Conservation (phyloP, 352 stramenopile genomes). For the Phytopythium kandeliae region DNA sequence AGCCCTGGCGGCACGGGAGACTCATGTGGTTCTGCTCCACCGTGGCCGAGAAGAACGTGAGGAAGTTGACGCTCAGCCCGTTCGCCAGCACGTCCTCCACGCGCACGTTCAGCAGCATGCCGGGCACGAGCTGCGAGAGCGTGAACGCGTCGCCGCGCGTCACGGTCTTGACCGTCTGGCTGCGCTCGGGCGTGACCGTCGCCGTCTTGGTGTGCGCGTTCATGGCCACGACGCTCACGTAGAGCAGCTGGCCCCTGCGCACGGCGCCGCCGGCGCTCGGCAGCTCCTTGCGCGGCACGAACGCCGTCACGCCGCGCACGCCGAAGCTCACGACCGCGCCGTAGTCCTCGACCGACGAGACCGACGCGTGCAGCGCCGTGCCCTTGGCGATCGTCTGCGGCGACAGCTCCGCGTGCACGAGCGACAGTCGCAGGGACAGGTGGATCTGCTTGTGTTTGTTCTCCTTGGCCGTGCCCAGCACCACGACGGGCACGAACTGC, state of each 20-base stretch:
- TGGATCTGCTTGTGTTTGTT: conserved; percentile 84
- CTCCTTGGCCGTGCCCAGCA: conserved; percentile 70
- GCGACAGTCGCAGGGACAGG: conserved; percentile 81
- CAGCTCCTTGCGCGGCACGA: conserved; percentile 77
- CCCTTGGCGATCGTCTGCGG: conserved; percentile 58
- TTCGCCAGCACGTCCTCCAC: conserved; percentile 89
- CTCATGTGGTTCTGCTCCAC: conserved; percentile 90
- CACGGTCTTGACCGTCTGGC: conserved; percentile 66
- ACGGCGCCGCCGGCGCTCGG: conserved; percentile 19
- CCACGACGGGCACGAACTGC: conserved; percentile 84
- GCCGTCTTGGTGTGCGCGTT: conserved; percentile 75
- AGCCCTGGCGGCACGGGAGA: conserved; percentile 67
- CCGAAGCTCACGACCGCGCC: conserved; percentile 91
- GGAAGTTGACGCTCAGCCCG: conserved; percentile 83
- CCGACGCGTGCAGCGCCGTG: conserved; percentile 77
- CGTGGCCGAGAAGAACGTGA: conserved; percentile 84
- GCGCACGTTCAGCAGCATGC: conserved; percentile 90
- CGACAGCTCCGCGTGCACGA: conserved; percentile 80
- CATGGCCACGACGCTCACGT: conserved; percentile 63
- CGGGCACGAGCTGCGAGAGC: conserved; percentile 85
- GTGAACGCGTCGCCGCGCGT: conserved; percentile 82
- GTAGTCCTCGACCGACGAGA: conserved; percentile 92
- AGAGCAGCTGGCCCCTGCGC: conserved; percentile 56
- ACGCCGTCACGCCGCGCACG: conserved; percentile 66
- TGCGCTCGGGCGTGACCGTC: conserved; percentile 60